These are phyloP conservation scores for Starmera dryadoides DNA, from an alignment of 805 yeast genomes.

Conservation along the genomic window DNA sequence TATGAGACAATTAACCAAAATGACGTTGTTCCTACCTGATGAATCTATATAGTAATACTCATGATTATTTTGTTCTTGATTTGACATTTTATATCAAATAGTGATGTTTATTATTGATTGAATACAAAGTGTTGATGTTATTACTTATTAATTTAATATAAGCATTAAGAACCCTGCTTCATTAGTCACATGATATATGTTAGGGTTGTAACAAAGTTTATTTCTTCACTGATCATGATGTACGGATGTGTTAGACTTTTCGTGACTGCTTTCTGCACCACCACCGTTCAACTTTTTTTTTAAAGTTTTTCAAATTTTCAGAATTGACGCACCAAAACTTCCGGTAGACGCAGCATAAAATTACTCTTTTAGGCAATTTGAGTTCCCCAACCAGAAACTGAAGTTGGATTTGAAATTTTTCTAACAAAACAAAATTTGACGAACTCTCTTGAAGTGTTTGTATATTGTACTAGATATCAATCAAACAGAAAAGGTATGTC, in stretches of 20 bases:
- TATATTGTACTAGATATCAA: not conserved
- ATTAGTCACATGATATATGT: no score
- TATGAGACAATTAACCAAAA: no score
- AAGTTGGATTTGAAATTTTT: slow-evolving; percentile 17
- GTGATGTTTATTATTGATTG: no score
- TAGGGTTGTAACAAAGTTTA: no score
- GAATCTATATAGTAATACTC: slow-evolving; percentile 35
- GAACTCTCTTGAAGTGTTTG: not conserved
- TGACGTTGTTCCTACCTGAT: slow-evolving; percentile 11
- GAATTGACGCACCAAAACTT: no score
- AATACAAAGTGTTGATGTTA: not conserved
- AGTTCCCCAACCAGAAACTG: slow-evolving; percentile 5
- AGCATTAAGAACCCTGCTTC: no score
- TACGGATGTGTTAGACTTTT: no score
- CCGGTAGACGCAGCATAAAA: not conserved
- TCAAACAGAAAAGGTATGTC: slow-evolving; percentile 1
- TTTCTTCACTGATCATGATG: no score
- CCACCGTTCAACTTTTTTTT: no score
- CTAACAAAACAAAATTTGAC: slow-evolving; percentile 1
- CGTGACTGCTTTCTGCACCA: no score
- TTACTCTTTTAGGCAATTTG: not conserved
- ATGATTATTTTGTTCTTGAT: slow-evolving; percentile 14
- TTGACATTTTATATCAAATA: slow-evolving; percentile 1
- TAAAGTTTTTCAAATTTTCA: no score
- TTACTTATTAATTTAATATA: no score